Base-by-base conservation (phyloP, 108 stramenopile species). In the Nitzschia sp. region DNA sequence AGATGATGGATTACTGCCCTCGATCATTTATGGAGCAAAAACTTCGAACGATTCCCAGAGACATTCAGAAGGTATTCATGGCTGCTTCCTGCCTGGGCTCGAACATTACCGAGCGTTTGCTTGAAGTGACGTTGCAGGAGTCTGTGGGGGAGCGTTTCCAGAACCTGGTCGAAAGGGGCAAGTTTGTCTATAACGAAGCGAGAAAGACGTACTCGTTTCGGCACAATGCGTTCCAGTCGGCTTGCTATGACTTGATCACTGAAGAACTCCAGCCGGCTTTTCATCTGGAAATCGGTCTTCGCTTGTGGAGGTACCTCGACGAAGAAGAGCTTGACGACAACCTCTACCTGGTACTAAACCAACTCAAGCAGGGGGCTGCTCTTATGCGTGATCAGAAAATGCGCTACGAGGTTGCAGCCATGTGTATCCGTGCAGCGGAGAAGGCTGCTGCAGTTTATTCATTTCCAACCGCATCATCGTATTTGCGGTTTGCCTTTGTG, bases 281-380 rank as follows among this genome's bases (percentile, higher is more conserved):
- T 36, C 85, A 87, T 34, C 63, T 84, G 11, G 75, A 81, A 18
- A 70, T 87, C 66, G 85, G 82, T 19, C 70, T 80, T 2, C 62
- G 75, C n/a, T 54, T 87, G 4, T 77, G 76, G 51, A 66, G 65
- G 58, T 62, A 61, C 18, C 48, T 81, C 27, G 64, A 68, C 3
- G 49, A 74, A 3, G 55, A 75, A 18, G 80, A 77, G 47, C 42
- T 77, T 30, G 68, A 79, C 9, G 17, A 54, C 11, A 53, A 79
- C 29, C 27, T 87, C 4, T 81, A 75, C 74, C 51, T 70, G 11
- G 66, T 87, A 24, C 61, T 84, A 28, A 72, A 77, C 13, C 83
- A 83, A 9, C 65, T 87, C 58, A 72, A 70, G 45, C 47, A 62
- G 26, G 86, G 83, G 17, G 4, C 31, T 13, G 53, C 72, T 11